Percentiles rank a stretch among this genome's conserved stretches.
These are phyloP conservation scores for Chloris gayana DNA, from an alignment of 176 grass and related monocot genomes.

Conservation along the genomic window DNA sequence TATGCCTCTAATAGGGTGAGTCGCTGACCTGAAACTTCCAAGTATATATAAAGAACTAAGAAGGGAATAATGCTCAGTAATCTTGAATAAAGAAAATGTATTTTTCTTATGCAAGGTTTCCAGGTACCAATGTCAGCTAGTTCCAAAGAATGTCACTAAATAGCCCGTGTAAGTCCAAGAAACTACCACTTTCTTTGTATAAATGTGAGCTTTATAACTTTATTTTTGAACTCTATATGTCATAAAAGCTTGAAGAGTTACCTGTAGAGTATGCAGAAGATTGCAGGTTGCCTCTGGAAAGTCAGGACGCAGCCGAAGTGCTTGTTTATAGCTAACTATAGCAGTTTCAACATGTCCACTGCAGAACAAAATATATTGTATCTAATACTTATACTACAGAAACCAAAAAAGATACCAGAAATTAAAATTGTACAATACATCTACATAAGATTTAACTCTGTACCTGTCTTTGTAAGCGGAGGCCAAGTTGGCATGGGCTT, in stretches of 20 bases:
- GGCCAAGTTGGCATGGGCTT: constrained; percentile 95
- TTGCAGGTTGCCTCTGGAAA: constrained; percentile 94
- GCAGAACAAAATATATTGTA: constrained; percentile 29
- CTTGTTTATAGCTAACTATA: constrained; percentile 85
- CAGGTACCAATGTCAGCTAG: neutral
- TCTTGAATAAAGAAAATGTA: neutral
- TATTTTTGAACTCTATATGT: neutral
- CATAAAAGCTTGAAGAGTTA: constrained; percentile 20
- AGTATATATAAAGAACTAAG: neutral
- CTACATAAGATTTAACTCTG: neutral
- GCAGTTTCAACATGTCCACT: constrained; percentile 78
- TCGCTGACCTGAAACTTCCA: neutral
- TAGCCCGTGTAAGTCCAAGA: neutral
- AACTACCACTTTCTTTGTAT: constrained; percentile 9
- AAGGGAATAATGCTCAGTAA: neutral
- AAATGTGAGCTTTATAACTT: neutral
- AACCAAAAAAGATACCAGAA: neutral
- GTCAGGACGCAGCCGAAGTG: constrained; percentile 69
- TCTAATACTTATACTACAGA: neutral
- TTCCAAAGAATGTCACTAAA: neutral
- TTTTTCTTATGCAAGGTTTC: neutral
- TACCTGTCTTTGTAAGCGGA: constrained; percentile 96
- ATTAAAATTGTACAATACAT: neutral
- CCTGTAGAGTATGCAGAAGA: constrained; percentile 89
- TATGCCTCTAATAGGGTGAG: neutral